Base-by-base conservation (phyloP, 2,329 filamentous ascomycete species). In the Emergomyces pasteurianus region DNA sequence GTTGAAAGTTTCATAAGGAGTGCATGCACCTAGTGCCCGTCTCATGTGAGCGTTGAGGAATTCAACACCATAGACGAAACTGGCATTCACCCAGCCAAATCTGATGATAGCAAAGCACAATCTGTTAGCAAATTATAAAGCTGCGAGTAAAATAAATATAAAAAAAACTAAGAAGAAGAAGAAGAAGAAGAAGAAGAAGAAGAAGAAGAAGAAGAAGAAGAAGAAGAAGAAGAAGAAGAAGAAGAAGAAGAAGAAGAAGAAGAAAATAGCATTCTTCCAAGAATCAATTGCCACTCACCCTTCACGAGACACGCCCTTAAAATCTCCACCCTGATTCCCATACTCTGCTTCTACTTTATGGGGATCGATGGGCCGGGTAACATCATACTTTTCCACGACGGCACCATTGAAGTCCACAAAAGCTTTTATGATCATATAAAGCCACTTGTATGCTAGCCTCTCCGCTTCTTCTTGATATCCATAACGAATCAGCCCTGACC, bases 341-440 rank as follows among this genome's bases (percentile, higher is more conserved):
- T 99, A 99, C 76, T 99, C 94, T 62, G 92, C 94, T 74, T 95
- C 90, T 14, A 97, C 94, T 64, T 89, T 87, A 76, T 97, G 94
- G 43, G 94, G 92, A 69, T 96, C 92, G 61, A 92, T 85, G 5
- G 88, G 86, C 61, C 90, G 81, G 23, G 92, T 97, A 63, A 99
- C 94, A 75, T 99, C 90, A 78, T 99, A 99, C 78, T 99, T 99
- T 77, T 99, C 94, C 6, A 97, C 94, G 1, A 99, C 92, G 9
- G 96, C 91, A 46, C 94, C 94, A 71, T 97, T 97, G 80, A 92
- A 97, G 74, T 99, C 92, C 63, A 96, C 92, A 77, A 97, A 97
- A 0, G 94, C 92, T 76, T 95, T 96, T 62, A 90, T 96, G 69
- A 96, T 91, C 92, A 97, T 97, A 73, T 92, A 95, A 59, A 96